Evolutionary conservation across 164 flowering plant genomes (phyloP), one percentile per base, ranked within the genome.

Genomic region (Berberis vulgaris): DNA sequence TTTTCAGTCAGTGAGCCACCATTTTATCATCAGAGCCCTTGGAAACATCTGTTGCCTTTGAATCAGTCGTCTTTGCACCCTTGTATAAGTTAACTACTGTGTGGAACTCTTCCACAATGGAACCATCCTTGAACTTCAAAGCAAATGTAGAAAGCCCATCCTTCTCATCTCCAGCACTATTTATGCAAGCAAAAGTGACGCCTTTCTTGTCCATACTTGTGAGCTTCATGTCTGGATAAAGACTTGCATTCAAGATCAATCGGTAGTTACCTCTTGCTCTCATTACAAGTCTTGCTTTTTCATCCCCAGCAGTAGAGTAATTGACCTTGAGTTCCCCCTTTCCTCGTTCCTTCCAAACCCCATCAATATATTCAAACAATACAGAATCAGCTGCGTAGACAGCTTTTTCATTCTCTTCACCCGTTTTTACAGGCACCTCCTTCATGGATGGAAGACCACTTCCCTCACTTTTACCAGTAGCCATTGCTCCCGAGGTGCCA

Each of bases 301-400:
- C 89, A 0, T 69, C 54, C 57, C 75, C 91, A 3, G 66, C 49
- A 13, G 84, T 76, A 12, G 91, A 72, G 6, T 87, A 73, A 68
- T 94, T 94, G 57, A 94, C 82, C 71, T 86, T 94, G 40, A 94
- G 60, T 72, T 94, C 99, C 54, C 99, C 99, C 72, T 89, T 94
- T 6, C 99, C 99, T 11, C 99, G 84, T 67, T 91, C 99, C 75
- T 91, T 94, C 99, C 99, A 94, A 0, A 81, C 76, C 42, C 90
- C 95, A 65, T 84, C 85, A 42, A 79, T 53, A 71, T 71, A 94
- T 67, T 94, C 99, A 72, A 84, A 94, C 66, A 94, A 67, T 45
- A 76, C 78, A 47, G 97, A 88, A 72, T 94, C 95, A 45, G 95
- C 96, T 11, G 79, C 71, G 70, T 88, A 89, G 62, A 84, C 85